phyloP scores from a whole-genome alignment of 495 filamentous ascomycete genomes.

The Polyplosphaeria fusca region DNA sequence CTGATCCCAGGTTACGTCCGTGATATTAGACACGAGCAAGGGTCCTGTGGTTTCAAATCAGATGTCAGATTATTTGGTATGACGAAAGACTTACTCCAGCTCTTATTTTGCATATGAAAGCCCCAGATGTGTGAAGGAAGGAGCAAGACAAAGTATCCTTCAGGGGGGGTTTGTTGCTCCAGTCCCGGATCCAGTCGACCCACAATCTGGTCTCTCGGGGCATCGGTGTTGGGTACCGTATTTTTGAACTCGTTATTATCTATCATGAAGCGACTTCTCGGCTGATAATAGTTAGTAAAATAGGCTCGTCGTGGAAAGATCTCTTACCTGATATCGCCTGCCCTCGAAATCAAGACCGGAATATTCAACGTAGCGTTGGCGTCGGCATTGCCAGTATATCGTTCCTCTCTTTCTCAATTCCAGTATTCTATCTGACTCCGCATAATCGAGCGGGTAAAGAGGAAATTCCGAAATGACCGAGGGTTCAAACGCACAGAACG shows the following conservation, averaged over 20 bases:
- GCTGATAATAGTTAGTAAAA: no score
- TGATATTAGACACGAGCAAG: slow-evolving; percentile 38
- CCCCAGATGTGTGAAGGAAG: not conserved
- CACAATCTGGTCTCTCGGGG: not conserved
- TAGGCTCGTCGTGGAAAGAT: no score
- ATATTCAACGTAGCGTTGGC: not conserved
- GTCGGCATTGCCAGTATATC: not conserved
- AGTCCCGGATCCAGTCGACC: not conserved
- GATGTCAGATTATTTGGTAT: not conserved
- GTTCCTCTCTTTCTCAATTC: not conserved
- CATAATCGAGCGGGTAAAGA: not conserved
- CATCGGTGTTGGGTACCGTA: not conserved
- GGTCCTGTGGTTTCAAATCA: not conserved
- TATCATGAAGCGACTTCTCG: not conserved
- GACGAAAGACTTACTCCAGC: no score
- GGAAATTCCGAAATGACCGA: not conserved
- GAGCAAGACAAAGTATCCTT: not conserved
- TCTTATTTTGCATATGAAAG: not conserved
- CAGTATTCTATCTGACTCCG: not conserved
- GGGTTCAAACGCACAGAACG: not conserved
- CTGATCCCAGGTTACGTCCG: slow-evolving; percentile 39
- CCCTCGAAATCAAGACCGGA: not conserved
- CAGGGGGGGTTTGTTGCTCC: not conserved
- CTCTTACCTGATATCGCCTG: no score
- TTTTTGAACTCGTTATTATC: not conserved